These are phyloP conservation scores for Leccinum variicolor DNA, from an alignment of 768 basidiomycete genomes.

Conservation along the genomic window DNA sequence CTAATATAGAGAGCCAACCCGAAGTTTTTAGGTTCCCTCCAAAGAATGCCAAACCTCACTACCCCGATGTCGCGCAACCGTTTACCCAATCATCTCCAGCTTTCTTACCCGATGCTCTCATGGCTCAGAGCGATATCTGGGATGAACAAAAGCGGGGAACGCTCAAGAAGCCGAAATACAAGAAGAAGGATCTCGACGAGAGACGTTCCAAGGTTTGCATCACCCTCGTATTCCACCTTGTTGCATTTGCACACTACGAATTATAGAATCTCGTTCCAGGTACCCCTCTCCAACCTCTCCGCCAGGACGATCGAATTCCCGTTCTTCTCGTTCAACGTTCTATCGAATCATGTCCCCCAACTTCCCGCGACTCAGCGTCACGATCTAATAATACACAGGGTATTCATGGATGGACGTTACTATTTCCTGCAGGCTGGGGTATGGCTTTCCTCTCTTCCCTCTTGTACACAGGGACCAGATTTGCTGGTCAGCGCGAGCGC, in stretches of 20 bases:
- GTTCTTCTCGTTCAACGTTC: slow-evolving; percentile 81
- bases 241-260: background rate
- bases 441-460: slow-evolving; percentile 89
- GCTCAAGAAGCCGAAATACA: slow-evolving; percentile 62
- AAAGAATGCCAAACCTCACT: slow-evolving; percentile 55
- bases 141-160: slow-evolving; percentile 49
- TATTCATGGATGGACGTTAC: slow-evolving; percentile 84
- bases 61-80: slow-evolving; percentile 25
- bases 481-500: slow-evolving; percentile 83
- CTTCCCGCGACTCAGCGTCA: slow-evolving; percentile 13
- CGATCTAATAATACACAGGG: slow-evolving; percentile 33
- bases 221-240: background rate
- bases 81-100: slow-evolving; percentile 29
- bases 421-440: slow-evolving; percentile 85
- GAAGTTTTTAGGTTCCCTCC: slow-evolving; percentile 69
- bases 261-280: slow-evolving; percentile 76
- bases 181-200: slow-evolving; percentile 84
- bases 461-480: slow-evolving; percentile 75
- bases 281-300: slow-evolving; percentile 57
- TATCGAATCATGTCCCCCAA: slow-evolving; percentile 38
- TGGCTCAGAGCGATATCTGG: slow-evolving; percentile 77
- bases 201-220: slow-evolving; percentile 63
- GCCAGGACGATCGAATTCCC: slow-evolving; percentile 82
- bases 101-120: slow-evolving; percentile 48
- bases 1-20: background rate